Percentiles rank a stretch among this genome's conserved stretches.
These are phyloP conservation scores for Mycena amicta DNA, from an alignment of 768 basidiomycete species.

Conservation along the genomic window DNA sequence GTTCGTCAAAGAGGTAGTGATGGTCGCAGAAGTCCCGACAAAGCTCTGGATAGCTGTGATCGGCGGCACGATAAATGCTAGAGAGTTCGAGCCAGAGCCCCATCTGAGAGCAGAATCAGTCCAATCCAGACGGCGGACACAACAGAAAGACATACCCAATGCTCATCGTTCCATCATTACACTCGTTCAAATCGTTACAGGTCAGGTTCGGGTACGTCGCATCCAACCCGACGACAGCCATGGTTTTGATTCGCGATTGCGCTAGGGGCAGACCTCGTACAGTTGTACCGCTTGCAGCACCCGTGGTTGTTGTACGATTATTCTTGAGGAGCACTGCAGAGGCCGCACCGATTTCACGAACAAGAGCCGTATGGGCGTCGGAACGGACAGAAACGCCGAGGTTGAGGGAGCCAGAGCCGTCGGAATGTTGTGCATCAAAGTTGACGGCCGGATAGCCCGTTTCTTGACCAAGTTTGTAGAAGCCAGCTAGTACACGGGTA, in stretches of 20 bases:
- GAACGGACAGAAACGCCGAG: conserved; percentile 45
- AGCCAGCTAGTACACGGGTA: conserved; percentile 30
- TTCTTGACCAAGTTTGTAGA: conserved; percentile 9
- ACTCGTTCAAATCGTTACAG: conserved; percentile 51
- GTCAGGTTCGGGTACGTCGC: conserved; percentile 50
- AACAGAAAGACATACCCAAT: conserved; percentile 43
- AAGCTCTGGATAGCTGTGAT: conserved; percentile 46
- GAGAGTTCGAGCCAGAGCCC: conserved; percentile 52
- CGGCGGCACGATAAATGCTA: conserved; percentile 48
- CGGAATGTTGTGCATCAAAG: conserved; percentile 48
- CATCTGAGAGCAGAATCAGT: conserved; percentile 32
- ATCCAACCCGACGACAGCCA: conserved; percentile 63
- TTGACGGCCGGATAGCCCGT: conserved; percentile 44
- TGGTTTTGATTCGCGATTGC: conserved; percentile 52
- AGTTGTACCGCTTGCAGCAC: conserved; percentile 34
- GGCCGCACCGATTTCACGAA: conserved; percentile 62
- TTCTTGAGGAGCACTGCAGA: conserved; percentile 78
- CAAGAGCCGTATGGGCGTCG: conserved; percentile 50
- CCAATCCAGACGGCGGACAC: too few species aligned
- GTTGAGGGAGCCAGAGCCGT: conserved; percentile 48
- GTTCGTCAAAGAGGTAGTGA: conserved; percentile 47
- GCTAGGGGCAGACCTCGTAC: conserved; percentile 46
- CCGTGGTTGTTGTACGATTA: conserved; percentile 38
- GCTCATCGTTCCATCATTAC: conserved; percentile 60
- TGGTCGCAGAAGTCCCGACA: conserved; percentile 40